Conservation (phyloP, 805 yeast species). For the Jamesozyma jinghongensis region DNA sequence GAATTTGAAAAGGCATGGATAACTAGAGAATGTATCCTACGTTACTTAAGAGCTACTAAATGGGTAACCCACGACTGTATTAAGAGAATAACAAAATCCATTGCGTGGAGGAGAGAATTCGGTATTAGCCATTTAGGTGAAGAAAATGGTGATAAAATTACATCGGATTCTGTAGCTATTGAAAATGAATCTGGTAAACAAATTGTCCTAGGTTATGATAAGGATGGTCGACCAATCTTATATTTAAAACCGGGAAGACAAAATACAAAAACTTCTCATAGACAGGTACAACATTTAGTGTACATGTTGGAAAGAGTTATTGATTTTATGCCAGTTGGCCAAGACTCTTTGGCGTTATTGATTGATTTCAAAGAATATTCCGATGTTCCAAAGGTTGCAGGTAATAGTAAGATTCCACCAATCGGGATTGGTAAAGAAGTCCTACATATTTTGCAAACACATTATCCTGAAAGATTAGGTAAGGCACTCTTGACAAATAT, state of each 20-base stretch:
- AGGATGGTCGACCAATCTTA: conserved; percentile 82
- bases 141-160: conserved; percentile 40
- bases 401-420: conserved; percentile 74
- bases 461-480: conserved; percentile 95
- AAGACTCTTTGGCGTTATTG: conserved; percentile 82
- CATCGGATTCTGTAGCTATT: conserved; percentile 42
- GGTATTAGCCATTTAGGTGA: conserved; percentile 50
- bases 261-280: conserved; percentile 79
- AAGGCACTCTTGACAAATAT: conserved; percentile 85
- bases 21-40: conserved; percentile 79
- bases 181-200: conserved; percentile 93
- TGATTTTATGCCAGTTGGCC: conserved; percentile 94
- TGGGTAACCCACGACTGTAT: conserved; percentile 72
- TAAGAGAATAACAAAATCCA: conserved; percentile 61
- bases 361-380: conserved; percentile 82
- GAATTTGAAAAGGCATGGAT: conserved; percentile 80
- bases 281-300: conserved; percentile 95
- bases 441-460: conserved; percentile 86
- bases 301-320: conserved; percentile 87
- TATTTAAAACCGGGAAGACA: conserved; percentile 93
- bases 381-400: conserved; percentile 43
- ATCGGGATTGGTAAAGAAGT: conserved; percentile 85
- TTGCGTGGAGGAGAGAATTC: conserved; percentile 91
- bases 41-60: conserved; percentile 89
- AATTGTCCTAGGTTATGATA: conserved; percentile 83